phyloP scores from a whole-genome alignment of 2,329 filamentous ascomycete species.

The Fusarium aywerte region DNA sequence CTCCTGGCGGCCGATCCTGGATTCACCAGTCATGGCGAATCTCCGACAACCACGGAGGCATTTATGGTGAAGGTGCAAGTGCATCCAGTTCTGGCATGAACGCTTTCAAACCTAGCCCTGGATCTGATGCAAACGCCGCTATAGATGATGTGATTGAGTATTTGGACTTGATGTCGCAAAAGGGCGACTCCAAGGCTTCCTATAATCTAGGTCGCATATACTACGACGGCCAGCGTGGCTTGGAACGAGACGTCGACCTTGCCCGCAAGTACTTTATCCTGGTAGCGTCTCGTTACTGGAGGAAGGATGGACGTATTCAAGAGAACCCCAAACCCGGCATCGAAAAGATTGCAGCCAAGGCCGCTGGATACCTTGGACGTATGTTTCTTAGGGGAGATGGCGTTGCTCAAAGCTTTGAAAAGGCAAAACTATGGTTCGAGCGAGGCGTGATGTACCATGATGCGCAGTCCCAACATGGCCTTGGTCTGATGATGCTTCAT shows the following conservation, averaged over 20 bases:
- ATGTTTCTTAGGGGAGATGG: conserved; percentile 93
- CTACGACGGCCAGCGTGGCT: conserved; percentile 83
- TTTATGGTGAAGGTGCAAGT: conserved; percentile 96
- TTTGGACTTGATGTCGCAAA: conserved; percentile 87
- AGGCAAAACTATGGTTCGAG: conserved; percentile 84
- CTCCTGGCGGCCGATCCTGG: conserved; percentile 85
- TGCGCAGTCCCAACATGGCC: conserved; percentile 82
- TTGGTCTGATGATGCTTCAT: conserved; percentile 85
- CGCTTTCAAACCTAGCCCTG: conserved; percentile 76
- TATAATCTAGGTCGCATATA: conserved; percentile 87
- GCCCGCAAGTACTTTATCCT: conserved; percentile 85
- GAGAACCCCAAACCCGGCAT: conserved; percentile 75
- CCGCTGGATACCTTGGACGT: conserved; percentile 85
- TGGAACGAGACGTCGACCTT: conserved; percentile 76
- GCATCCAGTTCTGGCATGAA: conserved; percentile 87
- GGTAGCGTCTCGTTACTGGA: conserved; percentile 85
- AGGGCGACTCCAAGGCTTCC: conserved; percentile 87
- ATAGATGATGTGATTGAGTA: conserved; percentile 96
- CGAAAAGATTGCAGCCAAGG: conserved; percentile 83
- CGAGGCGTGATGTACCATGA: conserved; percentile 81
- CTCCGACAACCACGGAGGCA: conserved; percentile 88
- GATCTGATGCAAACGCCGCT: conserved; percentile 84
- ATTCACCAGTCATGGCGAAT: conserved; percentile 83
- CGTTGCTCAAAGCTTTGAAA: conserved; percentile 79
- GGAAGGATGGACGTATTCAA: conserved; percentile 76